Conservation (phyloP, 164 flowering plant genomes). For the Annona squamosa region DNA sequence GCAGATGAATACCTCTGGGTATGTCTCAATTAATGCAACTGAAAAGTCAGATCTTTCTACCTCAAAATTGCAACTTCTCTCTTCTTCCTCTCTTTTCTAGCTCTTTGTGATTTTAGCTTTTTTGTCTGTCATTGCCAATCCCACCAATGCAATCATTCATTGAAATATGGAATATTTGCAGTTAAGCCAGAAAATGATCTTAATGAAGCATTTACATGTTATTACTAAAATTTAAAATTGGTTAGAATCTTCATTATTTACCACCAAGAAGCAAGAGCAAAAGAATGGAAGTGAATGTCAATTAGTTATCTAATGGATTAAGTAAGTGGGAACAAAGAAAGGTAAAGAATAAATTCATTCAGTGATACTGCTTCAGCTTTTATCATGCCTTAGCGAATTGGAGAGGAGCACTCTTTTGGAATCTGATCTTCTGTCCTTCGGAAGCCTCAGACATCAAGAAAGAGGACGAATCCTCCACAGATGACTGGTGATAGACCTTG, state of each 20-base stretch:
- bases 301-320: too few species aligned
- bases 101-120: background rate
- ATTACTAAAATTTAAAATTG: too few species aligned
- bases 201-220: too few species aligned
- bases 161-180: too few species aligned
- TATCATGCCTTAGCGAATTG: background rate
- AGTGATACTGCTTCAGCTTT: background rate
- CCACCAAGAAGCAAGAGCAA: background rate
- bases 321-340: background rate
- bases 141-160: background rate
- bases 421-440: background rate
- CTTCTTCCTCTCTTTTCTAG: background rate
- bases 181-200: too few species aligned
- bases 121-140: background rate
- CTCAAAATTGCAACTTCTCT: background rate
- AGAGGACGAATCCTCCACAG: background rate
- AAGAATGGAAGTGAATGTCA: too few species aligned
- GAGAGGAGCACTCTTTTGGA: background rate
- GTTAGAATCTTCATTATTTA: background rate
- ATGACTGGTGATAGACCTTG: background rate
- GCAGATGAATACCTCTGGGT: conserved; percentile 99
- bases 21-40: conserved; percentile 9
- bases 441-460: background rate
- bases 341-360: background rate
- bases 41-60: background rate